Percentiles rank a stretch among this genome's conserved stretches.
Evolutionary conservation across 1,139 yeast species (phyloP).

Genomic region (Candida sojae): DNA sequence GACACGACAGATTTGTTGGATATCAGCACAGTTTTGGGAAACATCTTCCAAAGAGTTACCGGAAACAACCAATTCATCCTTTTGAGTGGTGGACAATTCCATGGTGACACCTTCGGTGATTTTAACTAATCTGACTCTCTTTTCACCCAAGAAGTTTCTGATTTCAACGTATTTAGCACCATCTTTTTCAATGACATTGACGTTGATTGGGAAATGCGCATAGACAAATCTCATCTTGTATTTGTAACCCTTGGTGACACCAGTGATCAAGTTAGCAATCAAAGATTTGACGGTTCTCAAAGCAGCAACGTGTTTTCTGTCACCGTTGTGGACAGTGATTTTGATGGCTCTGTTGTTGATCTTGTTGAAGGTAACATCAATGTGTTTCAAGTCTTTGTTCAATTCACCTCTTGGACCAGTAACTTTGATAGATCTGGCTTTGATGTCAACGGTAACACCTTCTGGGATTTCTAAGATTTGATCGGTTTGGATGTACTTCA

Average conservation of each 20-base stretch:
- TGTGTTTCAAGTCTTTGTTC: slow-evolving; percentile 89
- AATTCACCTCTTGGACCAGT: slow-evolving; percentile 98
- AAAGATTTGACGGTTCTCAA: slow-evolving; percentile 98
- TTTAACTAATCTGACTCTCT: slow-evolving; percentile 86
- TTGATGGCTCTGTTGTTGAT: slow-evolving; percentile 70
- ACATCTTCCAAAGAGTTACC: slow-evolving; percentile 99
- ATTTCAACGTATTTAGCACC: slow-evolving; percentile 84
- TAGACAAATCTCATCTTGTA: slow-evolving; percentile 99
- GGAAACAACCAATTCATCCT: slow-evolving; percentile 89
- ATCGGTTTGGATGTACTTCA: slow-evolving; percentile 96
- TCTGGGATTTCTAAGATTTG: slow-evolving; percentile 92
- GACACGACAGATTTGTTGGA: slow-evolving; percentile 98
- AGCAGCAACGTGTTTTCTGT: slow-evolving; percentile 99
- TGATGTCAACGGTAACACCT: slow-evolving; percentile 88
- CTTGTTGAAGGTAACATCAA: slow-evolving; percentile 90
- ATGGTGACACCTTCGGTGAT: slow-evolving; percentile 87
- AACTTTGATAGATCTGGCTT: slow-evolving; percentile 88
- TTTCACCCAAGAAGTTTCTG: slow-evolving; percentile 99
- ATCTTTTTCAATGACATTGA: slow-evolving; percentile 77
- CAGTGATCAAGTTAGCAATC: slow-evolving; percentile 90
- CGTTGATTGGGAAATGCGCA: slow-evolving; percentile 99
- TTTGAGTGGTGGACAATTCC: slow-evolving; percentile 79
- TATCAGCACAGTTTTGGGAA: slow-evolving; percentile 98
- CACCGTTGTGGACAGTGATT: slow-evolving; percentile 97
- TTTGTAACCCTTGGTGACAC: slow-evolving; percentile 99